A percentile compares a stretch with the other conserved stretches of the same genome.
Conservation (phyloP, 306 rosid species). For the Inga leiocalycina region DNA sequence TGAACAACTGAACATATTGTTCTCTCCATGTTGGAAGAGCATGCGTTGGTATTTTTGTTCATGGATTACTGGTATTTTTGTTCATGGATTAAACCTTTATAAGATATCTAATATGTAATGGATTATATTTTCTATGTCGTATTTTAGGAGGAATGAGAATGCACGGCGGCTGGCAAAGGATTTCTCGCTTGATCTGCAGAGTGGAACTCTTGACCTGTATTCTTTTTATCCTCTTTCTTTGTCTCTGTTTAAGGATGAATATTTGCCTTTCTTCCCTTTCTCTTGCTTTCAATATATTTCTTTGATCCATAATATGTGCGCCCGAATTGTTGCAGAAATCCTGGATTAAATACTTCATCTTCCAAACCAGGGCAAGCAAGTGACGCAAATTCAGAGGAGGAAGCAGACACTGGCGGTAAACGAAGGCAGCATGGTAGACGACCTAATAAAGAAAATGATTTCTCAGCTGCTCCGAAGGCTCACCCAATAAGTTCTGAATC, state of each 20-base stretch:
- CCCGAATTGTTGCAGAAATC: conserved; percentile 60
- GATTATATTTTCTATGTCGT: conserved; percentile 14
- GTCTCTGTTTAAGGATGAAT: not conserved
- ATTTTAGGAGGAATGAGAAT: conserved; percentile 87
- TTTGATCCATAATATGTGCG: conserved; percentile 31
- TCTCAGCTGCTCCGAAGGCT: conserved; percentile 82
- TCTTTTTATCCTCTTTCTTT: conserved; percentile 28
- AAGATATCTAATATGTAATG: conserved; percentile 24
- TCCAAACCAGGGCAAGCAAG: conserved; percentile 69
- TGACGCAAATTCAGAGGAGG: conserved; percentile 92
- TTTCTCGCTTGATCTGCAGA: conserved; percentile 84
- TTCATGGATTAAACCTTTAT: conserved; percentile 4
- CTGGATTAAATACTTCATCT: conserved; percentile 66
- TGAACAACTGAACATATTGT: conserved; percentile 24
- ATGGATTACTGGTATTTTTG: not conserved
- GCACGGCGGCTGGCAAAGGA: conserved; percentile 82
- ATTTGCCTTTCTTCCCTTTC: not conserved
- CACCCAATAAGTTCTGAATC: conserved; percentile 81
- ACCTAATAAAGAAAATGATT: conserved; percentile 70
- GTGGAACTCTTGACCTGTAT: conserved; percentile 84
- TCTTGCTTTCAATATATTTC: conserved; percentile 19
- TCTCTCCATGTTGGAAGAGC: conserved; percentile 22
- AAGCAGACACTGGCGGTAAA: conserved; percentile 68
- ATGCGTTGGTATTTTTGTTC: not conserved
- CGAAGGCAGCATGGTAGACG: conserved; percentile 75